A percentile compares a stretch with the other conserved stretches of the same genome.
Conservation (phyloP, 2,329 filamentous ascomycete genomes). For the Rutstroemia sp. region DNA sequence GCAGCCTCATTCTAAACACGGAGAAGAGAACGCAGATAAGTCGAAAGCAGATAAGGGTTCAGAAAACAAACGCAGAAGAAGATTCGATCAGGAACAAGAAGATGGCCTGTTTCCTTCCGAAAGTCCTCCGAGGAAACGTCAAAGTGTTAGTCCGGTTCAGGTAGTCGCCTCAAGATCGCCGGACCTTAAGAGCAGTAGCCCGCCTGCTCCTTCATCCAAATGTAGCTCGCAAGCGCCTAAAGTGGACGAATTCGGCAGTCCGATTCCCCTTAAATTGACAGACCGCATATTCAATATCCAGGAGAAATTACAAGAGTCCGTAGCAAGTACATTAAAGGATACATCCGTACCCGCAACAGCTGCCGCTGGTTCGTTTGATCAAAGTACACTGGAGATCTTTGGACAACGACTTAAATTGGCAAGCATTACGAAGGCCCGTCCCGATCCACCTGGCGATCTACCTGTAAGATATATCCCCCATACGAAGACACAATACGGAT, state of each 20-base stretch:
- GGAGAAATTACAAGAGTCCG: slow-evolving; percentile 4
- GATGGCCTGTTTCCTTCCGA: not conserved
- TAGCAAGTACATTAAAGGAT: not conserved
- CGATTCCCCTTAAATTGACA: slow-evolving; percentile 13
- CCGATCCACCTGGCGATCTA: slow-evolving; percentile 17
- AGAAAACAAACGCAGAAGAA: not conserved
- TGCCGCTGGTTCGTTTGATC: not conserved
- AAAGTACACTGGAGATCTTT: not conserved
- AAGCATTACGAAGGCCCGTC: slow-evolving; percentile 20
- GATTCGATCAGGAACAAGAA: not conserved
- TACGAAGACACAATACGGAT: slow-evolving; percentile 20
- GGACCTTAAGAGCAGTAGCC: not conserved
- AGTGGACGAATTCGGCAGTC: slow-evolving; percentile 25
- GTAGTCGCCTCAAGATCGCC: not conserved
- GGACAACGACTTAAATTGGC: slow-evolving; percentile 7
- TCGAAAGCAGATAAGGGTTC: not conserved
- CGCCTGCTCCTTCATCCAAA: not conserved
- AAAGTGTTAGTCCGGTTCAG: slow-evolving; percentile 8
- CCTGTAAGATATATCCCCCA: slow-evolving; percentile 23
- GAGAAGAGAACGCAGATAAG: not conserved
- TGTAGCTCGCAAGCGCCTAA: slow-evolving; percentile 19
- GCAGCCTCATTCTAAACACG: not conserved
- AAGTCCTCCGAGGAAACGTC: slow-evolving; percentile 13
- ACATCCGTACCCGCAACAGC: not conserved
- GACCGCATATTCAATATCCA: slow-evolving; percentile 15